Evolutionary conservation across 495 filamentous ascomycete genomes (phyloP).

Genomic region (Barbatosphaeria neglecta): DNA sequence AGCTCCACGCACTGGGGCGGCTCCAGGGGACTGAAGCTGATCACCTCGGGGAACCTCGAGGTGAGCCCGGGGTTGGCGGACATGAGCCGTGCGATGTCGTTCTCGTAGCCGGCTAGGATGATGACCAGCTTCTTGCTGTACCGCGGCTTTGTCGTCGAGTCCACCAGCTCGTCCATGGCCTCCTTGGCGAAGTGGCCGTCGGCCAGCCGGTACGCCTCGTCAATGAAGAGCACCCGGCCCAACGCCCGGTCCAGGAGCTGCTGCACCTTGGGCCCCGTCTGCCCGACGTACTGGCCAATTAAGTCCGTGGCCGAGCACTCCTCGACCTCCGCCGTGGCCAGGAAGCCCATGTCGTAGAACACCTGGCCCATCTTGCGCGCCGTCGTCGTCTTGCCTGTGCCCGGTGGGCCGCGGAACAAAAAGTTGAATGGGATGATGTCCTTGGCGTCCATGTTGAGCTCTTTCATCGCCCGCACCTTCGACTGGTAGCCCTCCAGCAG

Average conservation of each 20-base stretch:
- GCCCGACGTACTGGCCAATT: conserved; percentile 49
- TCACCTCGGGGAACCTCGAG: conserved; percentile 46
- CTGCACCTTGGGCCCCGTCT: conserved; percentile 52
- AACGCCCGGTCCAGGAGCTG: conserved; percentile 46
- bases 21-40: conserved; percentile 37
- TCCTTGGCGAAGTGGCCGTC: conserved; percentile 52
- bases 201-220: conserved; percentile 53
- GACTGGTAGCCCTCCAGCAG: conserved; percentile 50
- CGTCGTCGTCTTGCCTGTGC: conserved; percentile 67
- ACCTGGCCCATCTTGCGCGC: conserved; percentile 61
- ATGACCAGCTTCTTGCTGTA: conserved; percentile 56
- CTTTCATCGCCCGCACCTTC: conserved; percentile 39
- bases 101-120: conserved; percentile 64
- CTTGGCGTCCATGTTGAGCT: conserved; percentile 48
- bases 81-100: conserved; percentile 62
- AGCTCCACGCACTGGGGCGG: conserved; percentile 36
- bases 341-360: conserved; percentile 59
- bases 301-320: conserved; percentile 53
- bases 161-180: conserved; percentile 63
- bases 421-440: conserved; percentile 29
- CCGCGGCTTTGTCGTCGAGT: conserved; percentile 51
- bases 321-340: conserved; percentile 41
- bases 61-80: conserved; percentile 46
- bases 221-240: conserved; percentile 55
- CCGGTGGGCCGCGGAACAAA: conserved; percentile 31